phyloP scores from a whole-genome alignment of 352 stramenopile species.

The Globisporangium yorkense region DNA sequence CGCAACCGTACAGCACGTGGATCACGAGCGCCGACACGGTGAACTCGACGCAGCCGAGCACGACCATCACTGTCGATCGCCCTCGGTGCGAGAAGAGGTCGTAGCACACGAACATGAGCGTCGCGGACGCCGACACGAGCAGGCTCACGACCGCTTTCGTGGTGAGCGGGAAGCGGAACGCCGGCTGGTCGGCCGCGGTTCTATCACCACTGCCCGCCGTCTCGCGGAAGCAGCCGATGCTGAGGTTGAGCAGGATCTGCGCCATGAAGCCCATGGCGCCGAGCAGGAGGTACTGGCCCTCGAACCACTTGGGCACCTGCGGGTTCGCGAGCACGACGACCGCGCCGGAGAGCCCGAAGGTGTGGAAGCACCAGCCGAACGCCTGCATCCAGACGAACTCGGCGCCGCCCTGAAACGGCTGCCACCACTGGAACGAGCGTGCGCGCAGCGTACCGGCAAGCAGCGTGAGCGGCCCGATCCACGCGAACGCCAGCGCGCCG shows the following conservation, averaged over 20 bases:
- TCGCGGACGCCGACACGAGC: constrained; percentile 32
- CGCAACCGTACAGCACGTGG: constrained; percentile 42
- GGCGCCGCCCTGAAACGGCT: constrained; percentile 45
- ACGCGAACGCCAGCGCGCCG: constrained; percentile 43
- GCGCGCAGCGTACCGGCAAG: constrained; percentile 39
- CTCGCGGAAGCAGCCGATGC: constrained; percentile 39
- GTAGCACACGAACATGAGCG: constrained; percentile 37
- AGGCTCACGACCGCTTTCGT: constrained; percentile 48
- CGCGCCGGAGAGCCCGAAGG: constrained; percentile 33
- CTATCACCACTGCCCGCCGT: neutral
- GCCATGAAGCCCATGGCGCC: constrained; percentile 43
- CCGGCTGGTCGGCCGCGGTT: constrained; percentile 2
- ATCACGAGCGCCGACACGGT: constrained; percentile 36
- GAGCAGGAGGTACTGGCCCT: constrained; percentile 51
- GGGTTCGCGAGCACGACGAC: constrained; percentile 41
- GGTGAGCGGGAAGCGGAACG: constrained; percentile 25
- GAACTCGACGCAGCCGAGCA: constrained; percentile 31
- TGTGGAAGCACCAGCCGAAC: constrained; percentile 49
- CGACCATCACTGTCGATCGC: constrained; percentile 28
- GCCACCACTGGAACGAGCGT: constrained; percentile 48
- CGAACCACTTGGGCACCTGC: constrained; percentile 31
- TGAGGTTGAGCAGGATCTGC: constrained; percentile 55
- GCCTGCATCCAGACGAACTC: constrained; percentile 66
- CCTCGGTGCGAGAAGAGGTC: constrained; percentile 28
- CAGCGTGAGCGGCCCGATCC: constrained; percentile 50